Percentiles rank a stretch among this genome's conserved stretches.
Conservation (phyloP, 1,284 basidiomycete species). For the Sutorius eximius region DNA sequence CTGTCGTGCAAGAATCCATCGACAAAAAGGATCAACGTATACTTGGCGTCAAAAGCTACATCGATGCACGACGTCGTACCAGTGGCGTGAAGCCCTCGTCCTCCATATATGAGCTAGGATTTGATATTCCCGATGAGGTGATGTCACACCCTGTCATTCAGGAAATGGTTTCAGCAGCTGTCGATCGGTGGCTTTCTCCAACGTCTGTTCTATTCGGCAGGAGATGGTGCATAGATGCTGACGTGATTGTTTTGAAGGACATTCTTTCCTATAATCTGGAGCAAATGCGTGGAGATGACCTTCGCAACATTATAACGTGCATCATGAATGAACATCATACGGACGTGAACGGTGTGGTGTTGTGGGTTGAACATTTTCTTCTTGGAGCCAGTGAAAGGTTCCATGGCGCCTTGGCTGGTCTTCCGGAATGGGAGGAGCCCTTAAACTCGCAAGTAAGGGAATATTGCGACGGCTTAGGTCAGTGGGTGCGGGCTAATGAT, state of each 20-base stretch:
- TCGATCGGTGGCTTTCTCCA: conserved; percentile 11
- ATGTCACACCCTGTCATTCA: conserved; percentile 18
- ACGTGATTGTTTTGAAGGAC: not conserved
- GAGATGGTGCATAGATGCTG: not conserved
- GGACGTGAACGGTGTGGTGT: conserved; percentile 36
- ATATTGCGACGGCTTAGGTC: conserved; percentile 20
- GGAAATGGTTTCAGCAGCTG: conserved; percentile 12
- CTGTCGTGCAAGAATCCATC: conserved; percentile 38
- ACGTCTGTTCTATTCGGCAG: conserved; percentile 11
- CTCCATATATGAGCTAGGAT: conserved; percentile 8
- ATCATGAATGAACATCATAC: conserved; percentile 38
- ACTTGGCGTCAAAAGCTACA: conserved; percentile 38
- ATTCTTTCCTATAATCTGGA: conserved; percentile 39
- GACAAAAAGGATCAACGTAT: conserved; percentile 34
- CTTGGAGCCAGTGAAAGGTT: not conserved
- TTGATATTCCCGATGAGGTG: conserved; percentile 26
- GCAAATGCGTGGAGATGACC: conserved; percentile 36
- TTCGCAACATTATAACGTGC: conserved; percentile 40
- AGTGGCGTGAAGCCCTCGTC: conserved; percentile 9
- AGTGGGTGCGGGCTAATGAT: conserved; percentile 18
- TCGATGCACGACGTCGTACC: conserved; percentile 13
- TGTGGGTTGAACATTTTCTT: conserved; percentile 29
- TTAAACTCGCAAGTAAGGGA: conserved; percentile 23
- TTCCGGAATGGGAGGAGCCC: conserved; percentile 9
- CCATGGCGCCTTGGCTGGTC: conserved; percentile 1